Percentiles rank a stretch among this genome's conserved stretches.
phyloP scores from a whole-genome alignment of 306 rosid species.

The Leucaena leucocephala region DNA sequence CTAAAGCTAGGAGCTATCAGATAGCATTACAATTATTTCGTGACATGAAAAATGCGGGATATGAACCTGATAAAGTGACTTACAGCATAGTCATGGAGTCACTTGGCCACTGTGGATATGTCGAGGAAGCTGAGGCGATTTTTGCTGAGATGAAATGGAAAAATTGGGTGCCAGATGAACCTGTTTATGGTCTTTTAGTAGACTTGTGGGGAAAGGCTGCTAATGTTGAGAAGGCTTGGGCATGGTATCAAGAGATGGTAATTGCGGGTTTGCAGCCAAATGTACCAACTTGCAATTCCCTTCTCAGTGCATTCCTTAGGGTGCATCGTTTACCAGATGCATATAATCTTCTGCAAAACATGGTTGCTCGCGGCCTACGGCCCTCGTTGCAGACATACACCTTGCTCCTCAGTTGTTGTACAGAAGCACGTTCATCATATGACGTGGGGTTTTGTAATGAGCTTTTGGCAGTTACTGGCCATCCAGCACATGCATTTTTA shows the following conservation, averaged over 20 bases:
- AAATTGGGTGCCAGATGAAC: conserved; percentile 91
- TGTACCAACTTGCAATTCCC: conserved; percentile 90
- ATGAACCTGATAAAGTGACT: conserved; percentile 87
- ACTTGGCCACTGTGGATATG: conserved; percentile 90
- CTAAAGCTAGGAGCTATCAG: conserved; percentile 91
- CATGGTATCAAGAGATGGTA: conserved; percentile 84
- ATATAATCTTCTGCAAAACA: conserved; percentile 68
- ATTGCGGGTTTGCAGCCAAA: conserved; percentile 84
- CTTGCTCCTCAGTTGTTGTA: conserved; percentile 88
- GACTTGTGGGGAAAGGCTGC: conserved; percentile 98
- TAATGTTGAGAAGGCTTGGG: conserved; percentile 87
- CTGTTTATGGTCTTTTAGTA: conserved; percentile 89
- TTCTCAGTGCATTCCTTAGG: conserved; percentile 89
- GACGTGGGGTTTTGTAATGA: conserved; percentile 72
- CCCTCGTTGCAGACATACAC: conserved; percentile 94
- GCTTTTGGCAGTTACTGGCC: conserved; percentile 79
- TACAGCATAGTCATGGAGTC: conserved; percentile 98
- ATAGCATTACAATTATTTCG: conserved; percentile 76
- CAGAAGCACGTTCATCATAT: conserved; percentile 71
- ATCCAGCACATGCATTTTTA: conserved; percentile 87
- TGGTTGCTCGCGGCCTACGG: conserved; percentile 71
- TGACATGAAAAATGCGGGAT: conserved; percentile 84
- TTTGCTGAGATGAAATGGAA: conserved; percentile 76
- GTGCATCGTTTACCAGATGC: conserved; percentile 76
- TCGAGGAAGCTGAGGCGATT: conserved; percentile 83